phyloP scores from a whole-genome alignment of 345 rosid genomes.

The Pugionium dolabratum region DNA sequence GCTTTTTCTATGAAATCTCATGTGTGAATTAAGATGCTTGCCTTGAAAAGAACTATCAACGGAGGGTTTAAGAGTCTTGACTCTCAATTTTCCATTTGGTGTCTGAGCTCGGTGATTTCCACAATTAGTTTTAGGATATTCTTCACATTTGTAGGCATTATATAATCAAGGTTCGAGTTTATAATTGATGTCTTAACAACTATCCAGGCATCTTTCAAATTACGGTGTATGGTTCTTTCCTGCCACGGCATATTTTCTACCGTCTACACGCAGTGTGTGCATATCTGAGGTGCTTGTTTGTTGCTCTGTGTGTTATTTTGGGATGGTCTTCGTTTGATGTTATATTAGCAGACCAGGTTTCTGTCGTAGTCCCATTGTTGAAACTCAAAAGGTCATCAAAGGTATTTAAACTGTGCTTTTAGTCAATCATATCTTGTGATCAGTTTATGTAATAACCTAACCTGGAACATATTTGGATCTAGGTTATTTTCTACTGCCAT shows the following conservation, averaged over 20 bases:
- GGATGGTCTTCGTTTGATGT: conserved; percentile 80
- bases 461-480: conserved; percentile 16
- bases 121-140: conserved; percentile 1
- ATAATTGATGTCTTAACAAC: not conserved
- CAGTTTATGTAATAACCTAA: not conserved
- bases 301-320: conserved; percentile 72
- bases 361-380: conserved; percentile 77
- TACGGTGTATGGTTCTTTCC: conserved; percentile 76
- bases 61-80: not conserved
- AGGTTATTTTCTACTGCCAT: conserved; percentile 95
- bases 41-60: not conserved
- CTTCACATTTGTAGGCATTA: not conserved
- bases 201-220: conserved; percentile 71
- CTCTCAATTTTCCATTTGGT: not conserved
- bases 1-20: conserved; percentile 7
- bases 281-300: conserved; percentile 76
- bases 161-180: conserved; percentile 1
- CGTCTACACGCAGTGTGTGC: conserved; percentile 86
- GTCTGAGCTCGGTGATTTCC: not conserved
- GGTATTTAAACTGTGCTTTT: conserved; percentile 46
- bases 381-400: conserved; percentile 69
- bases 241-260: conserved; percentile 81
- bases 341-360: conserved; percentile 77
- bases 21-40: not conserved
- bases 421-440: conserved; percentile 4